Evolutionary conservation across 2,329 filamentous ascomycete species (phyloP).

Genomic region (Cercospora janseana): DNA sequence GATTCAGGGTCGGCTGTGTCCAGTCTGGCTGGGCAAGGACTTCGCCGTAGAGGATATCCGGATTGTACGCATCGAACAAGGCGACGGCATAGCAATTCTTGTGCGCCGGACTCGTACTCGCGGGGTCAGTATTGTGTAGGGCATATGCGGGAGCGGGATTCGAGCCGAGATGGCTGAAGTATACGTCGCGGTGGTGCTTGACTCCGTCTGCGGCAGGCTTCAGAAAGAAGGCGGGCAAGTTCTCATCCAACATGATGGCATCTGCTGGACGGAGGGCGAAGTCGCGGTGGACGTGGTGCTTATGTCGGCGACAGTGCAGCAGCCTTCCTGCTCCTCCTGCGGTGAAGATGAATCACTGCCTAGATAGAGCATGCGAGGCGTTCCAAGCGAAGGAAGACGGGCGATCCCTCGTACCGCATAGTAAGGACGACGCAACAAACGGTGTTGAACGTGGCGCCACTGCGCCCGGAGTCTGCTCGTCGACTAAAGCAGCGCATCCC

Average conservation of each 20-base stretch:
- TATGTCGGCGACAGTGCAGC: too few species aligned
- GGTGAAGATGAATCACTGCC: too few species aligned
- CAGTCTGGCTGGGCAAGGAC: slow-evolving; percentile 81
- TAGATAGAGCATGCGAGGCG: too few species aligned
- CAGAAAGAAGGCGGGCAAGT: slow-evolving; percentile 71
- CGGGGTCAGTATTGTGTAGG: slow-evolving; percentile 72
- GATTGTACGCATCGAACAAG: slow-evolving; percentile 76
- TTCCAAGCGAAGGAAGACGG: too few species aligned
- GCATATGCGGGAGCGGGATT: slow-evolving; percentile 77
- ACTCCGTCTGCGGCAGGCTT: slow-evolving; percentile 52
- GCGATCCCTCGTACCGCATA: too few species aligned
- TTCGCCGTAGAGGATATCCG: slow-evolving; percentile 82
- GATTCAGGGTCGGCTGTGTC: slow-evolving; percentile 76
- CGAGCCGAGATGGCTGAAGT: slow-evolving; percentile 69
- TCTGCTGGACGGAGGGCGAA: background rate
- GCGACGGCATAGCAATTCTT: slow-evolving; percentile 84
- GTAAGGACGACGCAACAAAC: too few species aligned
- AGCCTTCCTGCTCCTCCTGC: too few species aligned
- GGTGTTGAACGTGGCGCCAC: too few species aligned
- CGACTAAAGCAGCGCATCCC: too few species aligned
- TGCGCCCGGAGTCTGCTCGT: too few species aligned
- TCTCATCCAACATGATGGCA: slow-evolving; percentile 41
- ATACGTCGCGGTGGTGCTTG: slow-evolving; percentile 55
- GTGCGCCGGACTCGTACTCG: slow-evolving; percentile 57
- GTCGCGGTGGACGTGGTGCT: background rate